A percentile compares a stretch with the other conserved stretches of the same genome.
Evolutionary conservation across 345 rosid species (phyloP).

Genomic region (Hypericum androsaemum): DNA sequence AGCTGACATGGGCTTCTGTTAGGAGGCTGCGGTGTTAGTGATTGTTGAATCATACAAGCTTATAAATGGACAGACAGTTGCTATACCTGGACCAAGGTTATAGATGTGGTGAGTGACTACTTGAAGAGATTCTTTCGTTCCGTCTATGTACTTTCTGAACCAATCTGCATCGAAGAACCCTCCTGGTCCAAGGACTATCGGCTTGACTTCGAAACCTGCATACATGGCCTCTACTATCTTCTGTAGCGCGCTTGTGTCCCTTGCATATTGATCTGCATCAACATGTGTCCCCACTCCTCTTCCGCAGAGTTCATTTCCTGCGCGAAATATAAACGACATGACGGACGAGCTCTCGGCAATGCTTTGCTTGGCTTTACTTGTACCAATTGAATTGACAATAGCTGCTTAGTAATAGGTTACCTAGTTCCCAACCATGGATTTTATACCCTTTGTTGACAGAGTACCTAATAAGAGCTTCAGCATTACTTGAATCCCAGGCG

Average conservation of each 20-base stretch:
- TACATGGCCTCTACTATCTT: slow-evolving; percentile 18
- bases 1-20: no score
- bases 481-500: slow-evolving; percentile 38
- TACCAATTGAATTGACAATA: no score
- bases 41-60: no score
- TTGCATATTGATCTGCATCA: slow-evolving; percentile 33
- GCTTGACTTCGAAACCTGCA: slow-evolving; percentile 26
- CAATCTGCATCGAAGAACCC: slow-evolving; percentile 41
- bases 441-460: slow-evolving; percentile 27
- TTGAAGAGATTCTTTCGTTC: slow-evolving; percentile 23
- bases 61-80: no score
- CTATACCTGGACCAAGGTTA: slow-evolving; percentile 42
- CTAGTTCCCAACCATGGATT: slow-evolving; percentile 45
- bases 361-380: no score
- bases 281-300: slow-evolving; percentile 27
- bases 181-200: slow-evolving; percentile 37
- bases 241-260: slow-evolving; percentile 21
- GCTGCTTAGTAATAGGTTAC: slow-evolving; percentile 12
- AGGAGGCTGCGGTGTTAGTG: no score
- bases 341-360: no score
- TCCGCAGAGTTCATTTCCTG: slow-evolving; percentile 50
- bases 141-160: slow-evolving; percentile 25
- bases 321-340: no score
- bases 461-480: slow-evolving; percentile 30
- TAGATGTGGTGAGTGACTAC: slow-evolving; percentile 51